Evolutionary conservation across 2,329 filamentous ascomycete genomes (phyloP).

Genomic region (Cladosporium sp.): DNA sequence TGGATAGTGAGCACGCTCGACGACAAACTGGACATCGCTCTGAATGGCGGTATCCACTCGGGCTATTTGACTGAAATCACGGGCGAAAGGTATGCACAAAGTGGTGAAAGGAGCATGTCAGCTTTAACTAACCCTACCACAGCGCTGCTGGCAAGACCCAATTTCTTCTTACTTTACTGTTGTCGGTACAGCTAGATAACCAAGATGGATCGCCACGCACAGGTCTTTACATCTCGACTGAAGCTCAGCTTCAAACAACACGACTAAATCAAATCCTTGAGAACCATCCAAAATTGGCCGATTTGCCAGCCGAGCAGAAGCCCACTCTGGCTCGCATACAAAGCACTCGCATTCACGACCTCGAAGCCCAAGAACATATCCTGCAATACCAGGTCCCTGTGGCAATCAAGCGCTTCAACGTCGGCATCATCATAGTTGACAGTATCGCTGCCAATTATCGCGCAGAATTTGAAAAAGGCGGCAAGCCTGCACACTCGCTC

Average conservation of each 20-base stretch:
- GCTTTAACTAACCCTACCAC: conserved; percentile 17
- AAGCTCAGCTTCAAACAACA: conserved; percentile 77
- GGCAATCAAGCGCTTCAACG: conserved; percentile 69
- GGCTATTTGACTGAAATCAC: conserved; percentile 86
- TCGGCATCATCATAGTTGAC: conserved; percentile 84
- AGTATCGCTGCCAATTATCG: conserved; percentile 95
- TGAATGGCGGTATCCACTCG: conserved; percentile 77
- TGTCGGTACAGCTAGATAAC: conserved; percentile 71
- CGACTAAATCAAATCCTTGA: conserved; percentile 78
- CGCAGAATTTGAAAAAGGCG: conserved; percentile 71
- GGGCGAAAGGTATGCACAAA: conserved; percentile 71
- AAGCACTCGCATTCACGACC: conserved; percentile 79
- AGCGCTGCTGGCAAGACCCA: conserved; percentile 94
- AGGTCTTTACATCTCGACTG: conserved; percentile 93
- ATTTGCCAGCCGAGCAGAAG: conserved; percentile 40
- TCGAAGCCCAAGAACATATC: conserved; percentile 95
- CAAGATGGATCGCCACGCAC: conserved; percentile 57
- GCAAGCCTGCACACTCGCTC: conserved; percentile 55
- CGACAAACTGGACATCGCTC: conserved; percentile 64
- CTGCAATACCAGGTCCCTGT: conserved; percentile 89
- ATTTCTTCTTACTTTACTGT: conserved; percentile 79
- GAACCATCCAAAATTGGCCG: conserved; percentile 61
- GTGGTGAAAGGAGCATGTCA: conserved; percentile 14
- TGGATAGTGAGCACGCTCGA: conserved; percentile 81
- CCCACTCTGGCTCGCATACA: conserved; percentile 76